A percentile compares a stretch with the other conserved stretches of the same genome.
phyloP scores from a whole-genome alignment of 2,329 filamentous ascomycete species.

The Pseudophaeomoniella oleicola region DNA sequence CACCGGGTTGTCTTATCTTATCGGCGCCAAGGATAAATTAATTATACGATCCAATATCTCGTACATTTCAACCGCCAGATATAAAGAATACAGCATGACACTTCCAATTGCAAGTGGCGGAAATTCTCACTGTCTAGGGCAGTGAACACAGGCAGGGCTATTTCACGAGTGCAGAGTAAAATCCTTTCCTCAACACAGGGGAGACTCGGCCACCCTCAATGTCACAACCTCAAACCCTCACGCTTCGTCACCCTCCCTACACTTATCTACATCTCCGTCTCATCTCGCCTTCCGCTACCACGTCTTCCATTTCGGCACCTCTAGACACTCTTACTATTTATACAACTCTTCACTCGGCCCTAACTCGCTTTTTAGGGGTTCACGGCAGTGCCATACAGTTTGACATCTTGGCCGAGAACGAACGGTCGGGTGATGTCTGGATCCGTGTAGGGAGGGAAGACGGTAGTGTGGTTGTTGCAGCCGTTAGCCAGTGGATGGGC shows the following conservation, averaged over 20 bases:
- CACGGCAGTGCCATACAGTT: conserved; percentile 30
- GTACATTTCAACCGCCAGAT: too few species aligned
- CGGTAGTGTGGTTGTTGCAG: conserved; percentile 24
- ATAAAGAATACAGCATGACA: too few species aligned
- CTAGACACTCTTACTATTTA: conserved; percentile 32
- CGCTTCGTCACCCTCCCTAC: conserved; percentile 14
- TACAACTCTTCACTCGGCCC: conserved; percentile 28
- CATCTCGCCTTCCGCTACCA: background rate
- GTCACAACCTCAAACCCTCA: conserved; percentile 6
- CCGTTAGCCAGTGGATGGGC: conserved; percentile 34
- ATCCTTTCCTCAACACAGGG: too few species aligned
- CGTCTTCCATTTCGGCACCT: conserved; percentile 1
- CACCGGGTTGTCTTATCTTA: too few species aligned
- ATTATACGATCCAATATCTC: too few species aligned
- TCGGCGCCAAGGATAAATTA: too few species aligned
- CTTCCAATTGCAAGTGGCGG: too few species aligned
- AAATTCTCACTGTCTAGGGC: too few species aligned
- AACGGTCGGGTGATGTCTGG: conserved; percentile 21
- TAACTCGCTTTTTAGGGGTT: conserved; percentile 32
- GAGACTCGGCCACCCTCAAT: too few species aligned
- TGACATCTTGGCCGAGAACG: conserved; percentile 26
- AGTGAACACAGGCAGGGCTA: too few species aligned
- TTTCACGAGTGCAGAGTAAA: too few species aligned
- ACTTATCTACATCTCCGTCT: conserved; percentile 16
- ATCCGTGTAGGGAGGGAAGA: conserved; percentile 31